A percentile compares a stretch with the other conserved stretches of the same genome.
phyloP scores from a whole-genome alignment of 1,139 yeast genomes.

The Suhomyces wounanorum region DNA sequence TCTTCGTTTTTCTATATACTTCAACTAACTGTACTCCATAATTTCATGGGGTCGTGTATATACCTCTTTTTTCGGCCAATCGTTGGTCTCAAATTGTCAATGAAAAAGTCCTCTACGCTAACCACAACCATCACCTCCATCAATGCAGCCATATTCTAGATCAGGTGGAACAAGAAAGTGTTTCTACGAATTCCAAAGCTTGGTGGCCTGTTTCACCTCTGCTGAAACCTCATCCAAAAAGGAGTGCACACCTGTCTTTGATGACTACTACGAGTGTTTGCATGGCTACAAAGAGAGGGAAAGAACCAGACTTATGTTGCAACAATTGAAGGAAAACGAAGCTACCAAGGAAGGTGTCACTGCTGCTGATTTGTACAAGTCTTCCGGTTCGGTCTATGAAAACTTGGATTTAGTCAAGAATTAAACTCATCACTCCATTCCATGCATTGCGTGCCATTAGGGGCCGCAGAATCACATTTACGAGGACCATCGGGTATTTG shows the following conservation, averaged over 20 bases:
- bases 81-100: constrained; percentile 11
- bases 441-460: constrained; percentile 6
- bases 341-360: constrained; percentile 42
- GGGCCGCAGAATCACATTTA: constrained; percentile 5
- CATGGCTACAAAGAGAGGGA: constrained; percentile 53
- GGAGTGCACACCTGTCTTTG: constrained; percentile 48
- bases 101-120: constrained; percentile 3
- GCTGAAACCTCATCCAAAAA: constrained; percentile 47
- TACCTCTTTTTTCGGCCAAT: constrained; percentile 8
- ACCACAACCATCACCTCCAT: constrained; percentile 8
- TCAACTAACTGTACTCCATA: too few relatives aligned
- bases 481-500: constrained; percentile 5
- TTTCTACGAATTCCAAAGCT: constrained; percentile 51
- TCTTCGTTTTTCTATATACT: too few relatives aligned
- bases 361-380: constrained; percentile 47
- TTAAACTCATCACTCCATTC: constrained; percentile 9
- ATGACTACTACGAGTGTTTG: constrained; percentile 52
- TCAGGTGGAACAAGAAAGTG: constrained; percentile 54
- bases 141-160: constrained; percentile 54
- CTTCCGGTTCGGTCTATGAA: constrained; percentile 47
- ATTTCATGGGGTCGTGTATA: constrained; percentile 9
- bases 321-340: constrained; percentile 50
- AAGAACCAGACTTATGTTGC: constrained; percentile 47
- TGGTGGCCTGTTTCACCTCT: constrained; percentile 49
- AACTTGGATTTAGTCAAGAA: constrained; percentile 46